Conservation (phyloP, 306 rosid species). For the Carpinus fangiana region DNA sequence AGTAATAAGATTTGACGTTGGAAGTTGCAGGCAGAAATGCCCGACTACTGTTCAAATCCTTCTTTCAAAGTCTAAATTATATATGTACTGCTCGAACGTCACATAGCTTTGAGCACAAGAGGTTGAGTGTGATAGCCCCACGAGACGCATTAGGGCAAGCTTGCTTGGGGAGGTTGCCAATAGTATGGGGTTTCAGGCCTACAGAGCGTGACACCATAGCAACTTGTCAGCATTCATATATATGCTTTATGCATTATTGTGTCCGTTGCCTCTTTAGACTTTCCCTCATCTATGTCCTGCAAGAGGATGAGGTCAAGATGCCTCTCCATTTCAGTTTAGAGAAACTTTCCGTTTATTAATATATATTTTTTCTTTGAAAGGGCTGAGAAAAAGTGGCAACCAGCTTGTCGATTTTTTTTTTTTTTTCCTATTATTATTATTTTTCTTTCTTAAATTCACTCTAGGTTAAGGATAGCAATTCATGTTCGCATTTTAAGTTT, state of each 20-base stretch:
- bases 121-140: background rate
- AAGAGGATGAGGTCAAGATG: slow-evolving; percentile 32
- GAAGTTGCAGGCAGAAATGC: too few relatives aligned
- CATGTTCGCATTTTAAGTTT: too few relatives aligned
- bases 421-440: too few relatives aligned
- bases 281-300: slow-evolving; percentile 22
- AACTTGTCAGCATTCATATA: slow-evolving; percentile 18
- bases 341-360: background rate
- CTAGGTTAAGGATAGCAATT: too few relatives aligned
- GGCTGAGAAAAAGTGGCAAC: background rate
- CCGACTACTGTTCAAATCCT: background rate
- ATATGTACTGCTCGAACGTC: background rate
- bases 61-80: background rate
- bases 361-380: background rate
- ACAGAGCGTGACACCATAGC: slow-evolving; percentile 27
- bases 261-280: slow-evolving; percentile 14
- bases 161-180: slow-evolving; percentile 13
- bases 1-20: too few relatives aligned
- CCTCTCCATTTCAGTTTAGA: slow-evolving; percentile 38
- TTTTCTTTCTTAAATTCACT: too few relatives aligned
- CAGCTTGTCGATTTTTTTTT: background rate
- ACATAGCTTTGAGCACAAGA: background rate
- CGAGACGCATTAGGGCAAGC: background rate
- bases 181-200: slow-evolving; percentile 34
- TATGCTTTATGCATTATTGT: slow-evolving; percentile 32